Conservation (phyloP, 75 land plant genomes). For the Adiantum capillusveneris region DNA sequence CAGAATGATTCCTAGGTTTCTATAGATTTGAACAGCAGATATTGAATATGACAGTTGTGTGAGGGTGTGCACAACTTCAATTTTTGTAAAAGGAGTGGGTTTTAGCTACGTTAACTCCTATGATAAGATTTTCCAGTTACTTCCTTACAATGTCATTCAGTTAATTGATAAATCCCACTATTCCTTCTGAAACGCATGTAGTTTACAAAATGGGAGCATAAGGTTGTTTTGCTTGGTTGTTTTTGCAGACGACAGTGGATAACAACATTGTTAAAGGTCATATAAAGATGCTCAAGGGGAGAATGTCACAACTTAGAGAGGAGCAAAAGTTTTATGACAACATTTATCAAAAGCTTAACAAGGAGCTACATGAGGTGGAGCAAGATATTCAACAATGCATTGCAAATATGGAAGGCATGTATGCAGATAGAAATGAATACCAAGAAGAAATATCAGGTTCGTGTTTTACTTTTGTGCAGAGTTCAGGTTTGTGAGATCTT, state of each 20-base stretch:
- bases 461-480: background rate
- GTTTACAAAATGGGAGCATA: no score
- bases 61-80: no score
- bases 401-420: conserved; percentile 4
- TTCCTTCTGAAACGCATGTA: no score
- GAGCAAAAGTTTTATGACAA: conserved; percentile 1
- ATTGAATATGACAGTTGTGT: no score
- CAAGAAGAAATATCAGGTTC: conserved; percentile 5
- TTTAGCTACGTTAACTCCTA: no score
- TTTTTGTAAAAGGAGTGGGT: no score
- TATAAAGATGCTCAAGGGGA: background rate
- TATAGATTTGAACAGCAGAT: no score
- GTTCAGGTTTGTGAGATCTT: background rate
- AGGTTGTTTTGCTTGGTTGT: no score
- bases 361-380: conserved; percentile 1
- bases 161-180: no score
- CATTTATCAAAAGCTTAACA: background rate
- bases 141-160: no score
- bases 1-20: no score
- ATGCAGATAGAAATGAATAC: conserved; percentile 3
- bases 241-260: conserved; percentile 3
- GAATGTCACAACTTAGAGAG: conserved; percentile 1
- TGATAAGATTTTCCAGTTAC: no score
- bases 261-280: conserved; percentile 6
- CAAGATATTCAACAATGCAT: conserved; percentile 1